phyloP scores from a whole-genome alignment of 208 protist species.

The Acanthamoeba sp. region DNA sequence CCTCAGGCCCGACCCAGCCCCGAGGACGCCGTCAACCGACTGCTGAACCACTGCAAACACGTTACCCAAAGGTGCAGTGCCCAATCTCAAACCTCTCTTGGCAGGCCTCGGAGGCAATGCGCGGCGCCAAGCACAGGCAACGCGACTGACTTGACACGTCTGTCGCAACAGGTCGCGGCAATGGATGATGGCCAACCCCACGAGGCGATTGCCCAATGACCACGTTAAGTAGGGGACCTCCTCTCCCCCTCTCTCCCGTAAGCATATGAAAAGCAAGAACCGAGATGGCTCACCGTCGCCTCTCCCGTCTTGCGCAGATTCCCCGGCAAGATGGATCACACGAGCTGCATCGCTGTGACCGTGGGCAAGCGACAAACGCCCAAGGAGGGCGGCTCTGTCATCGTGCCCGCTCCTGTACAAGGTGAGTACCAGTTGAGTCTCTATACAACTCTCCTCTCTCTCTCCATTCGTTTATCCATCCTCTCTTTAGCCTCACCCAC shows the following conservation, averaged over 20 bases:
- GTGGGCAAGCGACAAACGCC: slow-evolving; percentile 37
- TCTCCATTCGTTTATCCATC: neutral
- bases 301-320: slow-evolving; percentile 23
- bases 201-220: slow-evolving; percentile 62
- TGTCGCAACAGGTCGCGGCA: slow-evolving; percentile 36
- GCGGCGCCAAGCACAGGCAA: no score
- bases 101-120: no score
- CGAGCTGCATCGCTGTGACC: slow-evolving; percentile 77
- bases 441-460: neutral
- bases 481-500: no score
- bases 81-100: neutral
- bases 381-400: neutral
- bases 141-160: no score
- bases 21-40: slow-evolving; percentile 23
- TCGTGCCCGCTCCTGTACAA: neutral
- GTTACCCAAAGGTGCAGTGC: neutral
- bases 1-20: neutral
- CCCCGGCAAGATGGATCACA: slow-evolving; percentile 85
- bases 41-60: slow-evolving; percentile 58
- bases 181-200: slow-evolving; percentile 70
- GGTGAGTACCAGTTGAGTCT: neutral
- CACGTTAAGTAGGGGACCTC: slow-evolving; percentile 23
- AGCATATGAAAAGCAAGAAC: neutral
- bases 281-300: no score
- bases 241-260: neutral